Conservation (phyloP, 805 yeast species). For the Torulaspora delbrueckii region DNA sequence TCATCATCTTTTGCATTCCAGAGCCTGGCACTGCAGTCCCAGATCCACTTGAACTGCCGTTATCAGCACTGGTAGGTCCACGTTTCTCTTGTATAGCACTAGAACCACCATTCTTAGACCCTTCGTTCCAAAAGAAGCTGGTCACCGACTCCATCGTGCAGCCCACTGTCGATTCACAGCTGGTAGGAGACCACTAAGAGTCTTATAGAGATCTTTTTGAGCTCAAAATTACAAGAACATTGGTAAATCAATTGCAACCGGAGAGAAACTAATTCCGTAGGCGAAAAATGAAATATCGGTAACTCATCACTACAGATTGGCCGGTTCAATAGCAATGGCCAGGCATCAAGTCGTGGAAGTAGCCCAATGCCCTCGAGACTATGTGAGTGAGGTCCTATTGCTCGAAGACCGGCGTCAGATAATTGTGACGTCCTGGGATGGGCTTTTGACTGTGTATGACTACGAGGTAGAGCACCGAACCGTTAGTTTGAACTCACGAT, state of each 20-base stretch:
- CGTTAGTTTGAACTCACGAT: conserved; percentile 5
- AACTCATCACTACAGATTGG: not conserved
- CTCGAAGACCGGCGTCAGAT: conserved; percentile 34
- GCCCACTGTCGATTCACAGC: conserved; percentile 3
- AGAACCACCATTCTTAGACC: conserved; percentile 10
- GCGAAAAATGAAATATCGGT: not conserved
- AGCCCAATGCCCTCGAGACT: conserved; percentile 21
- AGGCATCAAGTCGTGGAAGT: conserved; percentile 12
- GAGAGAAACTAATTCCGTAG: conserved; percentile 1
- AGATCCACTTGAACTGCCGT: conserved; percentile 1
- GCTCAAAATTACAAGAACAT: not conserved
- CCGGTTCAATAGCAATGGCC: not conserved
- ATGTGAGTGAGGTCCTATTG: conserved; percentile 27
- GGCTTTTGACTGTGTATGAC: conserved; percentile 43
- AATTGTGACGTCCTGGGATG: conserved; percentile 57
- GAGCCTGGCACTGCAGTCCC: conserved; percentile 14
- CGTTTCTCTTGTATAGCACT: conserved; percentile 5
- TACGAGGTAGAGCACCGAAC: conserved; percentile 19
- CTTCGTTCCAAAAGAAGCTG: conserved; percentile 29
- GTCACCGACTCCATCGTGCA: conserved; percentile 16
- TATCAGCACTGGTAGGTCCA: conserved; percentile 4
- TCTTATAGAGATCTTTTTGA: not conserved
- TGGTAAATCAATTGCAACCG: not conserved
- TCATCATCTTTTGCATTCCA: conserved; percentile 37
- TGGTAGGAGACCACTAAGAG: not conserved